These are phyloP conservation scores for Metarhizium sp. DNA, from an alignment of 2,329 filamentous ascomycete species.

Conservation along the genomic window DNA sequence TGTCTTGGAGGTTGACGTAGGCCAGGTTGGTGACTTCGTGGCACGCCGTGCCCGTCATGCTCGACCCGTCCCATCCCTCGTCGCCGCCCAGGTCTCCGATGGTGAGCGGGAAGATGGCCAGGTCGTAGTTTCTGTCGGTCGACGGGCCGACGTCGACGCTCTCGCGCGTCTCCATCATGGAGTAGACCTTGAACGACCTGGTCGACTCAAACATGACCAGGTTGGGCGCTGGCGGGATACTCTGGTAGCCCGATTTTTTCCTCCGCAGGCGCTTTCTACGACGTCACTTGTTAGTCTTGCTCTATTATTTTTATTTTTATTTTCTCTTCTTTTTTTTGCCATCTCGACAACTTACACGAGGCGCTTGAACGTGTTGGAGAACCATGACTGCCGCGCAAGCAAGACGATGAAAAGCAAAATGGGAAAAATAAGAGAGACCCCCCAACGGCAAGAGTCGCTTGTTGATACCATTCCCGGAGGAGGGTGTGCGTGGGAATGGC, in stretches of 20 bases:
- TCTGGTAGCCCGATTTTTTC: background rate
- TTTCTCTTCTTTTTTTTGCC: too few relatives aligned
- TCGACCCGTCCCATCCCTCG: background rate
- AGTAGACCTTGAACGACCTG: background rate
- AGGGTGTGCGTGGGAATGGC: conserved; percentile 13
- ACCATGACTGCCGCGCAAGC: background rate
- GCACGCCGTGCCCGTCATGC: background rate
- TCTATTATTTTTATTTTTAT: background rate
- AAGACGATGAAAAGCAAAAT: background rate
- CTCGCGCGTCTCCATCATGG: background rate
- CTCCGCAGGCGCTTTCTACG: background rate
- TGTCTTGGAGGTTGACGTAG: conserved; percentile 1
- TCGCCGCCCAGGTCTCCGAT: background rate
- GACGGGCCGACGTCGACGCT: background rate
- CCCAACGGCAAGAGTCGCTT: conserved; percentile 17
- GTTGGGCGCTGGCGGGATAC: background rate
- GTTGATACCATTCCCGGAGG: conserved; percentile 17
- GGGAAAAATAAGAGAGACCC: background rate
- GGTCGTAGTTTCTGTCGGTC: background rate
- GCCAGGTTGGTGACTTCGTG: background rate
- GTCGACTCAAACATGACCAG: background rate
- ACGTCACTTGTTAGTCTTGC: background rate
- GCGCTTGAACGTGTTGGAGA: background rate
- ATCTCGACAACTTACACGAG: background rate
- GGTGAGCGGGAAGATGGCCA: background rate